Conservation (phyloP, 2,329 filamentous ascomycete genomes). For the Pseudogymnoascus sp. region DNA sequence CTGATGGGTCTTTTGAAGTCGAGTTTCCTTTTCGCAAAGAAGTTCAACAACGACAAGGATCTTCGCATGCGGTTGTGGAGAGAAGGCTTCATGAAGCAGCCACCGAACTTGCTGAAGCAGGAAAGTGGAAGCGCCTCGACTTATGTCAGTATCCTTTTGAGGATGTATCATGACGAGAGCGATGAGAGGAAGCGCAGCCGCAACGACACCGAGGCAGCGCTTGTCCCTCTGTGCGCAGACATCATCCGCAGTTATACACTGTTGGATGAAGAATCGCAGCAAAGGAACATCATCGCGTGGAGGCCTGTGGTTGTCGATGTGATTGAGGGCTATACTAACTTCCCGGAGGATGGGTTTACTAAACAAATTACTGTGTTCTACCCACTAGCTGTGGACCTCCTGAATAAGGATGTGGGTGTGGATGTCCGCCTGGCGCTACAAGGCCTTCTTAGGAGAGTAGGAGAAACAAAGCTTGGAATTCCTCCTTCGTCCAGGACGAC, state of each 20-base stretch:
- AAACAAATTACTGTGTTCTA: constrained; percentile 80
- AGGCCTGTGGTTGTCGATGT: constrained; percentile 95
- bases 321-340: constrained; percentile 82
- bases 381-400: constrained; percentile 73
- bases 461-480: constrained; percentile 61
- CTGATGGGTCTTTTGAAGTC: constrained; percentile 94
- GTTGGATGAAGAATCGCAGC: constrained; percentile 92
- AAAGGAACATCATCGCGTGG: constrained; percentile 96
- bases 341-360: constrained; percentile 73
- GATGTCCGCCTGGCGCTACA: constrained; percentile 77
- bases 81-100: constrained; percentile 99
- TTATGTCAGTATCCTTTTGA: constrained; percentile 90
- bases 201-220: constrained; percentile 77
- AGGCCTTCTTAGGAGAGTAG: constrained; percentile 70
- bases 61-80: constrained; percentile 89
- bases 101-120: constrained; percentile 94
- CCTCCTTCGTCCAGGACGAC: constrained; percentile 19
- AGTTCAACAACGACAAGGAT: constrained; percentile 97
- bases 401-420: constrained; percentile 71
- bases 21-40: constrained; percentile 91
- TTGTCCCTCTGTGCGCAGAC: constrained; percentile 92
- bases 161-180: constrained; percentile 91
- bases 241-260: constrained; percentile 80
- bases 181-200: constrained; percentile 75
- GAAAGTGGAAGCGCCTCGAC: constrained; percentile 89